Evolutionary conservation across 2,329 filamentous ascomycete genomes (phyloP).

Genomic region (Aspergillus fumigatus): DNA sequence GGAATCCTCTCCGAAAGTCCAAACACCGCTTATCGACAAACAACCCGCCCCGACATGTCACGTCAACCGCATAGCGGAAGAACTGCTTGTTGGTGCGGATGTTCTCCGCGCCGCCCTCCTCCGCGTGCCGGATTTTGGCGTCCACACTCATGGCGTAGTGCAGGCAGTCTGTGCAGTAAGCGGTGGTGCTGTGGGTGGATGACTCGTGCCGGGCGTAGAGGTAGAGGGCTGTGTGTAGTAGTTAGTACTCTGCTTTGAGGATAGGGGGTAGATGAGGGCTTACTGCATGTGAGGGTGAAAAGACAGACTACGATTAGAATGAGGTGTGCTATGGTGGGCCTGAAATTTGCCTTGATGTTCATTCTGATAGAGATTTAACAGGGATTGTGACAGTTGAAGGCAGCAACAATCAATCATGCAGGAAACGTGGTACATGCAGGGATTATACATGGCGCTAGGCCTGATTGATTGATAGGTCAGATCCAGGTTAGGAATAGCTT

Average conservation of each 20-base stretch:
- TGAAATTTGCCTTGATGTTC: background rate
- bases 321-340: background rate
- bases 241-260: background rate
- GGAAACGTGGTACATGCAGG: too few relatives aligned
- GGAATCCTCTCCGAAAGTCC: background rate
- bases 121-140: background rate
- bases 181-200: background rate
- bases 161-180: background rate
- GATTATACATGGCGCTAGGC: background rate
- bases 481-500: background rate
- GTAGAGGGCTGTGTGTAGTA: background rate
- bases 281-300: background rate
- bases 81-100: background rate
- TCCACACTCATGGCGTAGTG: background rate
- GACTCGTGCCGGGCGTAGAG: background rate
- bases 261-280: background rate
- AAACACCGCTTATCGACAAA: background rate
- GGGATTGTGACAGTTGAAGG: too few relatives aligned
- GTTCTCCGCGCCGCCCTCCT: background rate
- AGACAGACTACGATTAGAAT: background rate
- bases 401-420: too few relatives aligned
- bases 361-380: background rate
- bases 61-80: conserved; percentile 1
- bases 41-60: background rate
- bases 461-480: background rate